Percentiles rank a stretch among this genome's conserved stretches.
Evolutionary conservation across 495 filamentous ascomycete genomes (phyloP).

Genomic region (Talaromyces adpressus): DNA sequence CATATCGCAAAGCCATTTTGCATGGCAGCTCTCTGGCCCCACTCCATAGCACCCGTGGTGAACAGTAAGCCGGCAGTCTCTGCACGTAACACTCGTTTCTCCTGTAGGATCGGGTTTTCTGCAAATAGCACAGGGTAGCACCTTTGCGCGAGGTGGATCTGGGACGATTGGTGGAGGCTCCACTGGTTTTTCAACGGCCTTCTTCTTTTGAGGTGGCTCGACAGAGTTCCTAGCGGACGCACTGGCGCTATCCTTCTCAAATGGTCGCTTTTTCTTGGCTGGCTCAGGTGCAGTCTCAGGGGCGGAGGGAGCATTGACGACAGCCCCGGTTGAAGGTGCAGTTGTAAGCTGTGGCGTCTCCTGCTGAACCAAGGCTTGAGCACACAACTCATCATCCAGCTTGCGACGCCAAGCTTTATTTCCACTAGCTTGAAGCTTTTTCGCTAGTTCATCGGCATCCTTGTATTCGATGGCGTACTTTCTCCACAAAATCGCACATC

Average conservation of each 20-base stretch:
- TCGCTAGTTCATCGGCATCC: slow-evolving; percentile 85
- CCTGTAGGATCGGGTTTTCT: slow-evolving; percentile 60
- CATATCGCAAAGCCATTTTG: slow-evolving; percentile 94
- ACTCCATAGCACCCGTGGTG: slow-evolving; percentile 91
- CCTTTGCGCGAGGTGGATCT: slow-evolving; percentile 68
- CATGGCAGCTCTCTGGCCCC: slow-evolving; percentile 54
- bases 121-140: slow-evolving; percentile 82
- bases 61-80: slow-evolving; percentile 85
- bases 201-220: slow-evolving; percentile 51
- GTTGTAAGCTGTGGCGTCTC: slow-evolving; percentile 35
- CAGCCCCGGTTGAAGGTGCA: slow-evolving; percentile 36
- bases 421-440: slow-evolving; percentile 76
- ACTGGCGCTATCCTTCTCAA: slow-evolving; percentile 42
- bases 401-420: slow-evolving; percentile 81
- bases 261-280: slow-evolving; percentile 55
- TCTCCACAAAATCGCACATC: slow-evolving; percentile 88
- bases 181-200: slow-evolving; percentile 41
- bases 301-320: slow-evolving; percentile 32
- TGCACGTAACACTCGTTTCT: slow-evolving; percentile 69
- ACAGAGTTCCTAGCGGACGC: slow-evolving; percentile 39
- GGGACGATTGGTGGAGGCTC: slow-evolving; percentile 54
- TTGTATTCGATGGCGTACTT: slow-evolving; percentile 96
- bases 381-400: slow-evolving; percentile 85
- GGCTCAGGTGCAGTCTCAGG: slow-evolving; percentile 39
- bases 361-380: slow-evolving; percentile 60